phyloP scores from a whole-genome alignment of 495 filamentous ascomycete species.

The Penicillium cinerascens region DNA sequence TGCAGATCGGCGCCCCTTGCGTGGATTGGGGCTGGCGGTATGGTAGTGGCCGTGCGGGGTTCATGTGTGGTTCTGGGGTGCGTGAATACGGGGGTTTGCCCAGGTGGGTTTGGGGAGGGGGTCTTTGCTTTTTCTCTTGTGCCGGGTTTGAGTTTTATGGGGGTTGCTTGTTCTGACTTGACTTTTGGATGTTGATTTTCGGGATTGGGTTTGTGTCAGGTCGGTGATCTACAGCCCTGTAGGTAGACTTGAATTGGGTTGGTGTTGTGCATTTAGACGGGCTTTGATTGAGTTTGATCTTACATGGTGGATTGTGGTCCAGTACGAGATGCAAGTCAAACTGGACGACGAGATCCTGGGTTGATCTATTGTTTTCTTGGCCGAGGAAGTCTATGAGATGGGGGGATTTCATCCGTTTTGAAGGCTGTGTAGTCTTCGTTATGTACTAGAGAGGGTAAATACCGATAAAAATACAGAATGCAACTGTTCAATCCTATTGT shows the following conservation, averaged over 20 bases:
- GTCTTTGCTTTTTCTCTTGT: no score
- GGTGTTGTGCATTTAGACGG: no score
- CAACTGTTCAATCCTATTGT: not conserved
- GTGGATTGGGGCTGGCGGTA: conserved; percentile 11
- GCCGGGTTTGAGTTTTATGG: not conserved
- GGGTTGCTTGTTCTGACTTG: not conserved
- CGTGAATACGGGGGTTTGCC: no score
- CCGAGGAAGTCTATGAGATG: not conserved
- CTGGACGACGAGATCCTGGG: no score
- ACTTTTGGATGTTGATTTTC: not conserved
- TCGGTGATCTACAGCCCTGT: no score
- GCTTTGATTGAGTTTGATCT: no score
- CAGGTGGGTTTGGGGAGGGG: no score
- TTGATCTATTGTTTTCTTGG: not conserved
- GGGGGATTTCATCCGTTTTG: not conserved
- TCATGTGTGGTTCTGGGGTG: conserved; percentile 2
- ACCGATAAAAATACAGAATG: not conserved
- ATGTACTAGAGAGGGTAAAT: not conserved
- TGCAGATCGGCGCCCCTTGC: conserved; percentile 21
- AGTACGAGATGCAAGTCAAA: no score
- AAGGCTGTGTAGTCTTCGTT: not conserved
- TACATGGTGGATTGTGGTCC: no score
- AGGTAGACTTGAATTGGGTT: no score
- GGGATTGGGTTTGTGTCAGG: no score
- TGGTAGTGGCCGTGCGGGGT: conserved; percentile 3